phyloP scores from a whole-genome alignment of 2,329 filamentous ascomycete genomes.

The Rhynchosporium secalis region DNA sequence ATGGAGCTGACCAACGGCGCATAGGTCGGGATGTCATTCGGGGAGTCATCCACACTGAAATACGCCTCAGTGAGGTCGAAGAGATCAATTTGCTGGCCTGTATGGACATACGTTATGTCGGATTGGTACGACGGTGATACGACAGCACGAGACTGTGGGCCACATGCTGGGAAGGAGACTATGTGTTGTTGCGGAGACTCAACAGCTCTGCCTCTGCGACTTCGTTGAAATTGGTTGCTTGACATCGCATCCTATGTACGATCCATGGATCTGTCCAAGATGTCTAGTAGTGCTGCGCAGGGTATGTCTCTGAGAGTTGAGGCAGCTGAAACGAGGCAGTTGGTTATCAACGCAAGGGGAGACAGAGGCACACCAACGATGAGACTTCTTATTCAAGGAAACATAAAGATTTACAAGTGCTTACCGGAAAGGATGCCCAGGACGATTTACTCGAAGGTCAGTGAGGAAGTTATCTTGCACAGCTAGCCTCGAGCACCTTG shows the following conservation, averaged over 20 bases:
- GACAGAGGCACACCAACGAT: neutral
- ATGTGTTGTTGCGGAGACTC: neutral
- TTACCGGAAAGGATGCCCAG: neutral
- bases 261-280: slow-evolving; percentile 12
- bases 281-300: neutral
- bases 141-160: neutral
- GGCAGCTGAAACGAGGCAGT: neutral
- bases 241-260: neutral
- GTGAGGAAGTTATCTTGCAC: neutral
- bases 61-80: neutral
- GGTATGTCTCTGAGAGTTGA: neutral
- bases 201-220: neutral
- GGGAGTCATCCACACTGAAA: slow-evolving; percentile 3
- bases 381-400: neutral
- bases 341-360: neutral
- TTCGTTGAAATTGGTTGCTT: neutral
- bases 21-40: neutral
- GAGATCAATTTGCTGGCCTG: neutral
- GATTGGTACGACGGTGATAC: neutral
- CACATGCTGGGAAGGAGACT: neutral
- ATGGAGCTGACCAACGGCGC: neutral
- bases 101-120: neutral
- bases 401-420: neutral
- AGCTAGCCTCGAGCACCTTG: neutral
- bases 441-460: neutral